Evolutionary conservation across 371 early-diverging fungal species (phyloP), one percentile per base, ranked within the genome.

Genomic region (Fennellomyces sp.): DNA sequence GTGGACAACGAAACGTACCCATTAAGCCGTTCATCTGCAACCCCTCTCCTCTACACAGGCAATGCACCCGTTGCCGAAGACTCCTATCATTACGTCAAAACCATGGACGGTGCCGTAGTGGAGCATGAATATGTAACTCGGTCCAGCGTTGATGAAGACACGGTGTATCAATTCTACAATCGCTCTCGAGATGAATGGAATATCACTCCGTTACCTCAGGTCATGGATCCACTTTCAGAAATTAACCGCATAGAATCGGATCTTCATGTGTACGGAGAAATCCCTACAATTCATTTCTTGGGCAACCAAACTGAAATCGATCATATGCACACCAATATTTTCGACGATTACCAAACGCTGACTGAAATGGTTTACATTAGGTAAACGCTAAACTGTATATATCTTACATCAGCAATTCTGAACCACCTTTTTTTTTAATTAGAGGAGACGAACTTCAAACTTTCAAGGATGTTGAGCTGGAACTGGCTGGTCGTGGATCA

Each of bases 81-180:
- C 13, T 5, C 5, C 39, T 69, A 69, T 29, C n/a, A 30, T 7
- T 62, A 62, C 27, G 38, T 41, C 4, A 56, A 47, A 35, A 48
- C 28, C 5, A 27, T 19, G 5, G 47, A 61, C 2, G 30, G 21
- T 19, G 5, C 39, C 4, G n/a, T 39, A 11, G 15, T 39, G 5
- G 39, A 39, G 15, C 39, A 39, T n/a, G 39, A 39, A 4, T 10
- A 39, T 39, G 17, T 11, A 17, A n/a, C 5, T 15, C 39, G 39
- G n/a, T 10, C 39, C 11, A 39, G 36, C 21, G 49, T 55, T 3
- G n/a, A 39, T 5, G 31, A 26, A 3, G 49, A 19, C 15, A 68
- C 68, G 2, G 36, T 48, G 13, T 60, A 68, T 38, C 60, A 68
- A 33, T 64, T 64, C 13, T 69, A 58, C 42, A 65, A 65, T 41